phyloP scores from a whole-genome alignment of 768 basidiomycete genomes.

The Boletus fagicola region DNA sequence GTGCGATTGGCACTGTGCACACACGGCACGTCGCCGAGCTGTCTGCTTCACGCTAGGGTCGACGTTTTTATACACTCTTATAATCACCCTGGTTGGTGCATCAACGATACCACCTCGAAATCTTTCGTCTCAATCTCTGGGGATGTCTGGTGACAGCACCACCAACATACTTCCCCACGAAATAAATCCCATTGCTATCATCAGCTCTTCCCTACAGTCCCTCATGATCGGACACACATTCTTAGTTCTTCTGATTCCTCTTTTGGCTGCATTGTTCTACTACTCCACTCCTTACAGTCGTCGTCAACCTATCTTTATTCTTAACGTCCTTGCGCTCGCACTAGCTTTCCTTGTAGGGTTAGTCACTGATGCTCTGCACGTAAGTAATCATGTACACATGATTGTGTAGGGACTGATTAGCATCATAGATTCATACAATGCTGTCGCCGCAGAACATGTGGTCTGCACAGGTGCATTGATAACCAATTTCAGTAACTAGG shows the following conservation, averaged over 20 bases:
- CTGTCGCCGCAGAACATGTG: conserved; percentile 17
- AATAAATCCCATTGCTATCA: background rate
- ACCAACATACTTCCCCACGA: background rate
- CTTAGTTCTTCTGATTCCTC: conserved; percentile 23
- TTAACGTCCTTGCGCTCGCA: conserved; percentile 14
- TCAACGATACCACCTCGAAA: background rate
- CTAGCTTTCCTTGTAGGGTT: conserved; percentile 14
- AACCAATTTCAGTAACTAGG: background rate
- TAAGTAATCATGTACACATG: background rate
- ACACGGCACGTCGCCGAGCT: background rate
- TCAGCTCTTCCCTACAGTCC: conserved; percentile 10
- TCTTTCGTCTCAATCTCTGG: background rate
- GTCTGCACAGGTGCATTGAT: conserved; percentile 7
- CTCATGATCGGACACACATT: conserved; percentile 28
- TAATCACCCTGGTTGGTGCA: background rate
- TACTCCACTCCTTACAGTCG: conserved; percentile 23
- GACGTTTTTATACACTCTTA: background rate
- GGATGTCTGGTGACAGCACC: background rate
- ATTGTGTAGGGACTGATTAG: background rate
- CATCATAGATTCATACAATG: conserved; percentile 21
- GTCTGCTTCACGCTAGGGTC: background rate
- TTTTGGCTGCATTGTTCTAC: conserved; percentile 23
- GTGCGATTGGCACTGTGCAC: background rate
- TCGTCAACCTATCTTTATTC: conserved; percentile 23
- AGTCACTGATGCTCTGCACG: conserved; percentile 7